Evolutionary conservation across 139 green algal genomes (phyloP).

Genomic region (Chlorella vulgaris): DNA sequence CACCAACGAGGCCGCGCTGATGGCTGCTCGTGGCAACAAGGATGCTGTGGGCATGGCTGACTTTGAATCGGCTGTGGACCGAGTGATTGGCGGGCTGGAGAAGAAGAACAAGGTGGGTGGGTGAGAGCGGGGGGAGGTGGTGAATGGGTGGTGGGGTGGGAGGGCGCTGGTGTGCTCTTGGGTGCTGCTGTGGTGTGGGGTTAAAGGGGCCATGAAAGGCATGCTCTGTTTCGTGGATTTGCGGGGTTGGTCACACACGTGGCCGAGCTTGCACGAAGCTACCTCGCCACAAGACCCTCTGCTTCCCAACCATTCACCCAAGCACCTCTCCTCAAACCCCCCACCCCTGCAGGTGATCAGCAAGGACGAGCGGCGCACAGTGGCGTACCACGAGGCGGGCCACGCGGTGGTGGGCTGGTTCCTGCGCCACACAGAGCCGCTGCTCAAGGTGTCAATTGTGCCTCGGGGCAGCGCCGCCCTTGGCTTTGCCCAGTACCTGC

Average conservation of each 20-base stretch:
- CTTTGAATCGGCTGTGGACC: conserved; percentile 96
- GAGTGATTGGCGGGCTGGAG: conserved; percentile 98
- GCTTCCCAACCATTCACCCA: not conserved
- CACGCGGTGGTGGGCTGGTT: conserved; percentile 98
- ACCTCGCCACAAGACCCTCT: too few relatives aligned
- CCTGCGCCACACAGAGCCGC: conserved; percentile 94
- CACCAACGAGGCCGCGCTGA: conserved; percentile 96
- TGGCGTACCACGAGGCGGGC: conserved; percentile 98
- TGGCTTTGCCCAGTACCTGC: conserved; percentile 99
- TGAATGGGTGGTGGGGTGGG: conserved; percentile 41
- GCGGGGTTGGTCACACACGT: too few relatives aligned
- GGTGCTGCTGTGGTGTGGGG: too few relatives aligned
- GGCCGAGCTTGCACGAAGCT: too few relatives aligned
- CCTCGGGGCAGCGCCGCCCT: conserved; percentile 92
- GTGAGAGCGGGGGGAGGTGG: conserved; percentile 29
- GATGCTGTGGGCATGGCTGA: conserved; percentile 68
- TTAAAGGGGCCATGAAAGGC: too few relatives aligned
- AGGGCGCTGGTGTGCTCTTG: not conserved
- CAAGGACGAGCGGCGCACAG: conserved; percentile 90
- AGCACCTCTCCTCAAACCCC: not conserved
- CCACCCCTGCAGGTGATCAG: conserved; percentile 52
- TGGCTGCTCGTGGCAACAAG: conserved; percentile 82
- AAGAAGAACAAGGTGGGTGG: conserved; percentile 96
- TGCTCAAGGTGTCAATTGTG: conserved; percentile 99
- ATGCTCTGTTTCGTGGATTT: too few relatives aligned